Evolutionary conservation across 495 filamentous ascomycete species (phyloP).

Genomic region (Letharia lupina): DNA sequence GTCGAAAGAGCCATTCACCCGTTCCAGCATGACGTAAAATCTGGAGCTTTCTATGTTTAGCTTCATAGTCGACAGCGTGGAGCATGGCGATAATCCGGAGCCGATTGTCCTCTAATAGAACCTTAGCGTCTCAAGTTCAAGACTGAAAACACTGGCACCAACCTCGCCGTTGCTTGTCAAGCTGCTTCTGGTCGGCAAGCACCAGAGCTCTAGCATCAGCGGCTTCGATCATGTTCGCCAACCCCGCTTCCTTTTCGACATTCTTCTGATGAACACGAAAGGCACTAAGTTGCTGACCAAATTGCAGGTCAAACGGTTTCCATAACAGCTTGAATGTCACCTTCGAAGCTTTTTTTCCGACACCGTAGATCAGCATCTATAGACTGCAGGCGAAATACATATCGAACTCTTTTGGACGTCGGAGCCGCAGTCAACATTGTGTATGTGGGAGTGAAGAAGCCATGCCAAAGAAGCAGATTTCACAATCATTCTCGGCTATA

Average conservation of each 20-base stretch:
- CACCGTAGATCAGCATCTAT: neutral
- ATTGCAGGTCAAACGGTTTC: neutral
- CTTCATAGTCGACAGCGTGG: constrained; percentile 5
- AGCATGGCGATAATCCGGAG: constrained; percentile 8
- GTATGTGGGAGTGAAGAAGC: neutral
- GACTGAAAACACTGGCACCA: neutral
- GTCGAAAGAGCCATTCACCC: constrained; percentile 9
- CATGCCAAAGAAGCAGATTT: neutral
- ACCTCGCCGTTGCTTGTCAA: constrained; percentile 9
- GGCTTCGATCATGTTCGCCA: constrained; percentile 16
- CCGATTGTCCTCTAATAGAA: neutral
- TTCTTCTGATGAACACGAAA: constrained; percentile 16
- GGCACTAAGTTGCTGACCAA: neutral
- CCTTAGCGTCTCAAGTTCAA: neutral
- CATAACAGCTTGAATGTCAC: neutral
- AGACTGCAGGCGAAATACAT: neutral
- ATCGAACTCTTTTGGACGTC: neutral
- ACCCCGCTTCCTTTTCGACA: constrained; percentile 17
- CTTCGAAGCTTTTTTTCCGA: neutral
- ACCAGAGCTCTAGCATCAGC: constrained; percentile 1
- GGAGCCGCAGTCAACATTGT: neutral
- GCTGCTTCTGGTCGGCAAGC: constrained; percentile 2
- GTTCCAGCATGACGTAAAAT: constrained; percentile 12
- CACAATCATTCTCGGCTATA: no score
- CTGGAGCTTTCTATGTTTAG: constrained; percentile 15